Base-by-base conservation (phyloP, 441 rosid species). In the Syzygium syzygioides region DNA sequence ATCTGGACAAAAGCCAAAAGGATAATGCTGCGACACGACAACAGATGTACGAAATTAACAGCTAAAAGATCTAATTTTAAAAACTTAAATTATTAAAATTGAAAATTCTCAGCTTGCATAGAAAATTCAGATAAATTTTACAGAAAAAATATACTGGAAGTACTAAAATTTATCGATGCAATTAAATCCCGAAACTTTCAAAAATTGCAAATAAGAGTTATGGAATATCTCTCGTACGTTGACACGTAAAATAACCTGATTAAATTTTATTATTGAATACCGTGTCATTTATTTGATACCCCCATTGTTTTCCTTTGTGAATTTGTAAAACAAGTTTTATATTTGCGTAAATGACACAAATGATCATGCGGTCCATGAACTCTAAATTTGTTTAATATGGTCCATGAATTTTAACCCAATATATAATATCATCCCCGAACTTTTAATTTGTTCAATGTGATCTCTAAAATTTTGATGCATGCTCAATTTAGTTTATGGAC, bases 151-250 rank as follows among this genome's bases (percentile, higher is more conserved):
- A 45, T 45, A 45, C 9, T 45, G 6, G 9, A 45, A 45, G 9
- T 45, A 7, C 48, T 45, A 45, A 45, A 45, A 45, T 8, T 45
- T 45, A 2, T 45, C 9, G 48, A 45, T 45, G 48, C 48, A 45
- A 45, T 45, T 45, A 8, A 45, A 45, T 45, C 48, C 9, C 9
- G 7, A 45, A 45, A 45, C 48, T 45, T 45, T 45, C 9, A 45
- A 45, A 6, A 7, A 45, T 9, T 45, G 9, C 9, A 7, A 45
- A 45, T 2, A n/a, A 13, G 5, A 10, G 0, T 17, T 14, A 9
- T 62, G 32, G 9, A 30, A 62, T n/a, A n/a, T 55, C 71, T 62
- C 37, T 60, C 1, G 12, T 60, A 28, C 3, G 48, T 45, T 60
- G 32, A 60, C 66, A 60, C 28, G 14, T 13, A 28, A 60, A 60